Evolutionary conservation across 75 land plant genomes (phyloP).

Genomic region (Sequoia sempervirens): DNA sequence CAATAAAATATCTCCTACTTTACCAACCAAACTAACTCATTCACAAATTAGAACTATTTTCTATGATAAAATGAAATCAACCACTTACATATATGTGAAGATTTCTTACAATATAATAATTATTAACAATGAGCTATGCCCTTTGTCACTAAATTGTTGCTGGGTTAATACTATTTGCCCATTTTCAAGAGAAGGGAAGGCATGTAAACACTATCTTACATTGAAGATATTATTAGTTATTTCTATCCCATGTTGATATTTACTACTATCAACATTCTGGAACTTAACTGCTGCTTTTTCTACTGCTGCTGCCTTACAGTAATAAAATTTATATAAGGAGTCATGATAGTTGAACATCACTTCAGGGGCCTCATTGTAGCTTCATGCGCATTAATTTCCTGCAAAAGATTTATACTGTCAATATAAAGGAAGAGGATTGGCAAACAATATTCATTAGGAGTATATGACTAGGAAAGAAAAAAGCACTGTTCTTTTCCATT

Average conservation of each 20-base stretch:
- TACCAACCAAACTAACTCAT: too few relatives aligned
- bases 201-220: neutral
- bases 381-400: neutral
- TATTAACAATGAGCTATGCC: too few relatives aligned
- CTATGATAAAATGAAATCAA: too few relatives aligned
- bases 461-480: too few relatives aligned
- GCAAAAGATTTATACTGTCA: neutral
- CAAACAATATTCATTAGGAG: neutral
- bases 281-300: neutral
- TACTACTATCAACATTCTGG: neutral
- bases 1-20: too few relatives aligned
- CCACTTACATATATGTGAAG: too few relatives aligned
- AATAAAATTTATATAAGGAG: neutral
- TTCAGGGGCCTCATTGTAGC: constrained; percentile 25
- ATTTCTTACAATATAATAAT: too few relatives aligned
- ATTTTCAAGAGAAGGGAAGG: too few relatives aligned
- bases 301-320: neutral
- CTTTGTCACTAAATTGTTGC: too few relatives aligned
- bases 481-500: neutral
- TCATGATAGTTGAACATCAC: constrained; percentile 39
- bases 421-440: neutral
- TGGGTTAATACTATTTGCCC: too few relatives aligned
- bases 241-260: neutral
- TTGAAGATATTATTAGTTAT: too few relatives aligned
- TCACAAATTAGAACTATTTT: too few relatives aligned